Evolutionary conservation across 192 early-diverging fungal species (phyloP), one percentile per base, ranked within the genome.

Genomic region (Piromyces finnis): DNA sequence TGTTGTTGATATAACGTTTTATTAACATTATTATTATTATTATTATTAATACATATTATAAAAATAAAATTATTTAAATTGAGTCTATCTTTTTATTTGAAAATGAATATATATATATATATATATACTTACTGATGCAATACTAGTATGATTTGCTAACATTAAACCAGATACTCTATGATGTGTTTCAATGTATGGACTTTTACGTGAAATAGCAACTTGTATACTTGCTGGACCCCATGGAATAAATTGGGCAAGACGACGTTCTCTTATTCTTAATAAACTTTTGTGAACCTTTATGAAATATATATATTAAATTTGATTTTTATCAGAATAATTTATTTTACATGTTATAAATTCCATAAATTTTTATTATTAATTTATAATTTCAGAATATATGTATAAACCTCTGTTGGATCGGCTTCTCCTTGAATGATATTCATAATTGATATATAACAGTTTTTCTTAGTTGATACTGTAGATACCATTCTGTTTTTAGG

Each of bases 201-300:
- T 95, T 83, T 96, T 96, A 68, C 92, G 91, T 5, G 96, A 96
- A 78, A 99, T 83, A 15, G 98, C 96, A 1, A 99, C 98, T 84
- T 99, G 98, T 82, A 99, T 98, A 84, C 94, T 95, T 18, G 98
- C 96, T 9, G 98, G 98, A 15, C 98, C 98, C 98, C 98, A 99
- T 29, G 98, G 98, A 80, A 99, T 98, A 84, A 99, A 99, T 82
- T 95, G 93, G 17, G 95, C 96, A 77, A 99, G 84, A 28, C 94
- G 88, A 30, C 96, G 91, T 84, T 99, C 97, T 32, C 97, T 90
- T 81, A 99, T 96, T 12, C 97, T 90, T 83, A 98, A 85, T 79
- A 99, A 86, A 41, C 95, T 96, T 86, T 99, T 98, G 87, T 99
- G 97, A 9, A 99, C 97, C 91, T 98, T 37, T 77, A 28, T 13